These are phyloP conservation scores for Serendipita sp. DNA, from an alignment of 768 basidiomycete genomes.

Conservation along the genomic window DNA sequence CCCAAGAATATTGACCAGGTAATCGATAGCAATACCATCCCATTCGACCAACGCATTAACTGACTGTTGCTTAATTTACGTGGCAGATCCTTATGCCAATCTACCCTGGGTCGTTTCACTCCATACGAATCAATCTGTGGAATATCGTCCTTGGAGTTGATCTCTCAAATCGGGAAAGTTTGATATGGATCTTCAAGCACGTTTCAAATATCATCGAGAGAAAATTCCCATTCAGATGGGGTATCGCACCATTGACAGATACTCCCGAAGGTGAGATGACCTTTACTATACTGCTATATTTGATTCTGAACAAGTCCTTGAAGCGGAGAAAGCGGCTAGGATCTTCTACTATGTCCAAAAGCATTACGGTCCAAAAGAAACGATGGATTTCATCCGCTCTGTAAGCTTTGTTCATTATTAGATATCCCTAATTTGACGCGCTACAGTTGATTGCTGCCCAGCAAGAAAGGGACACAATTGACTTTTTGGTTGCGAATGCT, in stretches of 20 bases:
- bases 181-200: constrained; percentile 47
- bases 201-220: constrained; percentile 58
- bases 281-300: constrained; percentile 1
- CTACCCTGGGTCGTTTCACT: constrained; percentile 66
- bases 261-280: constrained; percentile 27
- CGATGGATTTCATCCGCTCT: constrained; percentile 42
- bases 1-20: constrained; percentile 11
- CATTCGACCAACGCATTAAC: neutral
- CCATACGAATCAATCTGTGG: constrained; percentile 60
- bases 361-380: constrained; percentile 43
- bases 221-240: constrained; percentile 66
- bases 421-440: constrained; percentile 19
- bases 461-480: constrained; percentile 16
- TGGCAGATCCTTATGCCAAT: constrained; percentile 56
- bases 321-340: constrained; percentile 55
- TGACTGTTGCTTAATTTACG: constrained; percentile 8
- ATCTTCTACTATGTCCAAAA: constrained; percentile 52
- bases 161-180: constrained; percentile 41
- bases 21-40: neutral
- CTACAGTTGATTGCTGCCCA: constrained; percentile 12
- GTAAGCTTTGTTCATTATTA: constrained; percentile 22
- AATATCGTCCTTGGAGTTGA: constrained; percentile 75
- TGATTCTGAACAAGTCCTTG: neutral
- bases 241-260: constrained; percentile 60
- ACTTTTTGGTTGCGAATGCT: constrained; percentile 6